Conservation (phyloP, 1,139 yeast species). For the Ogataea hybrid region DNA sequence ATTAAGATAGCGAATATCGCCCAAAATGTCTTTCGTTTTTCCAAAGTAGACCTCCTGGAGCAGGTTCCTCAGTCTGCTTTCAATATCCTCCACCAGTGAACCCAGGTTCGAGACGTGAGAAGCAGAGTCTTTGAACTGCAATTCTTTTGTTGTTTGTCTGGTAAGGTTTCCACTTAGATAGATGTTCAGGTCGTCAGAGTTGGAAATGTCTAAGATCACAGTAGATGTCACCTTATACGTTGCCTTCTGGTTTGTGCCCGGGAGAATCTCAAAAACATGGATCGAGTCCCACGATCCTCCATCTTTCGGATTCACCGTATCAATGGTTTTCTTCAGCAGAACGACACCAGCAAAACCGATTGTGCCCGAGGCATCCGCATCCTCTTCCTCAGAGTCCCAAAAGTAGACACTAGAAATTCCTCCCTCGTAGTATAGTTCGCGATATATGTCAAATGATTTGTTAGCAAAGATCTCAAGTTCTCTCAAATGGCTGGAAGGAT, state of each 20-base stretch:
- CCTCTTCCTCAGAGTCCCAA: slow-evolving; percentile 74
- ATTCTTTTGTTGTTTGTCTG: slow-evolving; percentile 63
- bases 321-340: slow-evolving; percentile 70
- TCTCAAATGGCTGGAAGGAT: slow-evolving; percentile 66
- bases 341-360: slow-evolving; percentile 88
- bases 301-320: slow-evolving; percentile 29
- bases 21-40: slow-evolving; percentile 82
- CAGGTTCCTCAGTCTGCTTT: slow-evolving; percentile 80
- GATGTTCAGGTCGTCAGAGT: slow-evolving; percentile 35
- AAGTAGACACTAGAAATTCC: slow-evolving; percentile 87
- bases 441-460: slow-evolving; percentile 87
- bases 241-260: slow-evolving; percentile 43
- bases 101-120: slow-evolving; percentile 87
- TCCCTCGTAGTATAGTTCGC: slow-evolving; percentile 94
- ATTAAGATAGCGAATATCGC: slow-evolving; percentile 64
- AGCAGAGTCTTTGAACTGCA: slow-evolving; percentile 44
- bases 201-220: slow-evolving; percentile 69
- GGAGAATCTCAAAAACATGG: slow-evolving; percentile 82
- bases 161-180: slow-evolving; percentile 81
- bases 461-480: slow-evolving; percentile 79
- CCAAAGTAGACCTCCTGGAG: slow-evolving; percentile 95
- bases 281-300: slow-evolving; percentile 86
- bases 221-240: slow-evolving; percentile 82
- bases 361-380: slow-evolving; percentile 39
- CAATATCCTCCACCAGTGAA: slow-evolving; percentile 81